Evolutionary conservation across 2,329 filamentous ascomycete species (phyloP), one percentile per base, ranked within the genome.

Genomic region (Bipolaris oryzae): DNA sequence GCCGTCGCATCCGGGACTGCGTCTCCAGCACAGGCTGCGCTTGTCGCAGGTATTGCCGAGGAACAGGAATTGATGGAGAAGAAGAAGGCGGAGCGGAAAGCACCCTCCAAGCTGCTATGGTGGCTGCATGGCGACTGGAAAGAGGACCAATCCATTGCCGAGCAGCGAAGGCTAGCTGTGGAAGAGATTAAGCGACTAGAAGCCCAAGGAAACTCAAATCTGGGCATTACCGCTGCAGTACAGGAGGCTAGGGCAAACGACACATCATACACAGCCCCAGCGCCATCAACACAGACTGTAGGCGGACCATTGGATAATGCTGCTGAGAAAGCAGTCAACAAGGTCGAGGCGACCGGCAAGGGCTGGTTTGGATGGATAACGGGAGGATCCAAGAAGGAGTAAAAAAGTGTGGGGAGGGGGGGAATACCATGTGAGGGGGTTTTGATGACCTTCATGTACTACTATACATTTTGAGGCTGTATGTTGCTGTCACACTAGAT

Each of bases 21-120:
- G 20, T 78, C 77, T 3, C 78, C 83, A 53, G 80, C 82, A 37
- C 81, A 85, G 64, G 74, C 79, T n/a, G 72, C 80, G 33, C 77
- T 85, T 25, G 76, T 85, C 33, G 77, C 80, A 44, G 75, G 78
- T 72, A 88, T 92, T 72, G 80, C 88, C 13, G 87, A 89, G 71
- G 81, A 84, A 48, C 80, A 87, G 62, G 84, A 84, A 65, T 80
- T 82, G 16, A 63, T 71, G 62, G 67, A 72, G 48, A 64, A 64
- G 63, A 74, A 74, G 66, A 71, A 68, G 62, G 69, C 71, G 1
- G 71, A 74, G 57, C 46, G 72, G 46, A 71, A 73, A 39, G 48
- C 68, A 9, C 63, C 64, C 1, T 74, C 70, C 10, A 69, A 61
- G 62, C 48, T 74, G 56, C 57, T 76, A 25, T 75, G 72, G 73